Evolutionary conservation across 2,329 filamentous ascomycete species (phyloP), one percentile per base, ranked within the genome.

Genomic region (Pseudopithomyces maydicus): DNA sequence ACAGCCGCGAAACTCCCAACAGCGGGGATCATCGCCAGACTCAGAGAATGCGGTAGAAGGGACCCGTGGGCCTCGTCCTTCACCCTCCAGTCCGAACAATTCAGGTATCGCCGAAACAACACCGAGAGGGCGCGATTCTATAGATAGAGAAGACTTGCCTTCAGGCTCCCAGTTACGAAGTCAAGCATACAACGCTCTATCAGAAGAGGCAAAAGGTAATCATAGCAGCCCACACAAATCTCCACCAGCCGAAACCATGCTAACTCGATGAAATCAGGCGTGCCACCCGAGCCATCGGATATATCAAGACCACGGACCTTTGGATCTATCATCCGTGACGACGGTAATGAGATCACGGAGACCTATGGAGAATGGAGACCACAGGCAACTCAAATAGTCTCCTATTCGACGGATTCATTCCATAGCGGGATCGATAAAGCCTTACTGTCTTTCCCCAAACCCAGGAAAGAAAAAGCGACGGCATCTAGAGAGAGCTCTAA

Each of bases 251-350:
- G n/a, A n/a, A n/a, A n/a, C n/a, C n/a, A n/a, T n/a, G n/a, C n/a
- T n/a, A n/a, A n/a, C n/a, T n/a, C n/a, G n/a, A n/a, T n/a, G n/a
- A n/a, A n/a, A n/a, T n/a, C n/a, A n/a, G n/a, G n/a, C n/a, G n/a
- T n/a, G n/a, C n/a, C n/a, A n/a, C n/a, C n/a, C n/a, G n/a, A n/a
- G n/a, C n/a, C n/a, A n/a, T n/a, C n/a, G n/a, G n/a, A n/a, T n/a
- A n/a, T n/a, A n/a, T n/a, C n/a, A n/a, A n/a, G n/a, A n/a, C n/a
- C n/a, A n/a, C n/a, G n/a, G n/a, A n/a, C n/a, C n/a, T n/a, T n/a
- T n/a, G n/a, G n/a, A n/a, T n/a, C 54, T 11, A 46, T 52, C 1
- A 46, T 56, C 38, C 47, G 23, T 11, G 41, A 56, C 20, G 22
- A 52, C 22, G 46, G 41, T 12, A 51, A 33, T 2, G 47, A 23